Evolutionary conservation across 306 rosid species (phyloP).

Genomic region (Citrullus colocynthis): DNA sequence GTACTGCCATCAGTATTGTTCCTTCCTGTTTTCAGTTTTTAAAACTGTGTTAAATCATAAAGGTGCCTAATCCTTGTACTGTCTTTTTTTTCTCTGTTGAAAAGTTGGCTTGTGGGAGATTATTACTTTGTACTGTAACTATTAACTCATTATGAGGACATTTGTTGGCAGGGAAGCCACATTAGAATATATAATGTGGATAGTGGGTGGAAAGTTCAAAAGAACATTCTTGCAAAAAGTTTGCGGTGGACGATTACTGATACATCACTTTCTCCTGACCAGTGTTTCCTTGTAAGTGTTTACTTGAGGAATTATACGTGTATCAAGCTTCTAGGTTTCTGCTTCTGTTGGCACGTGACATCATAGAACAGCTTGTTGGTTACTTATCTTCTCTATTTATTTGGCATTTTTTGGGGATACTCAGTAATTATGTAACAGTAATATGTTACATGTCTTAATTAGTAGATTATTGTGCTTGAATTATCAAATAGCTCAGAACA

Average conservation of each 20-base stretch:
- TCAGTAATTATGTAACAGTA: not conserved
- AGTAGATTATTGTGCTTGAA: not conserved
- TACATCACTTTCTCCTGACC: constrained; percentile 82
- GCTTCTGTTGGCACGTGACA: not conserved
- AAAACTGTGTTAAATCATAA: not conserved
- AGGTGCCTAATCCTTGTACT: not conserved
- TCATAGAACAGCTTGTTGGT: not conserved
- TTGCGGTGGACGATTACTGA: constrained; percentile 91
- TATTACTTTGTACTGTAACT: not conserved
- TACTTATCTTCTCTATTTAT: not conserved
- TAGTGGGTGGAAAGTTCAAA: constrained; percentile 66
- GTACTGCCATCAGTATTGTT: not conserved
- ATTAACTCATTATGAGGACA: not conserved
- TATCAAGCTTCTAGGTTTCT: not conserved
- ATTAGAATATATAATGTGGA: constrained; percentile 77
- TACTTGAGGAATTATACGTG: not conserved
- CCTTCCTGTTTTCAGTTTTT: not conserved
- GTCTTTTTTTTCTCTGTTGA: not conserved
- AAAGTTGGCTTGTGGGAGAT: not conserved
- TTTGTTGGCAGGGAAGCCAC: constrained; percentile 56
- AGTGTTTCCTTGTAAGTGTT: constrained; percentile 56
- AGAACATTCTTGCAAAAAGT: constrained; percentile 64
- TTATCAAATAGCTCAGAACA: not conserved
- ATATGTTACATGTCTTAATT: not conserved
- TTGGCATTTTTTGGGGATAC: not conserved